Base-by-base conservation (phyloP, 2,329 filamentous ascomycete species). In the Trichoderma sp. region DNA sequence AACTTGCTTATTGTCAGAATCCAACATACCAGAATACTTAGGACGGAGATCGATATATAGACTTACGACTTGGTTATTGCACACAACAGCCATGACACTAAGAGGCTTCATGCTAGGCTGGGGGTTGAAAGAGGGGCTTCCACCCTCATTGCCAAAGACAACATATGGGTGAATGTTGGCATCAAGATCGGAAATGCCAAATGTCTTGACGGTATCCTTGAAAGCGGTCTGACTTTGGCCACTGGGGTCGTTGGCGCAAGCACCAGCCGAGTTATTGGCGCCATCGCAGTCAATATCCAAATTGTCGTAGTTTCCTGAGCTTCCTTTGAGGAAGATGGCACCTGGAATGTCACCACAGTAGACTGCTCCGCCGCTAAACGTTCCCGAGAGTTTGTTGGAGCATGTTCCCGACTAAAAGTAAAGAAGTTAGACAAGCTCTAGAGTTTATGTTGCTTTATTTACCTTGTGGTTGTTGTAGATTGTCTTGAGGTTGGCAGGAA, bases 331-430 rank as follows among this genome's bases (percentile, higher is more conserved):
- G 63, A 70, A 72, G 55, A 71, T 68, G 2, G 63, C 85, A 4
- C 71, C 72, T 0, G 76, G 76, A 46, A 86, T 80, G 16, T 79
- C 72, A 70, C 79, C 21, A 72, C 71, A 72, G 70, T 72, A 71
- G 18, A 60, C 59, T 26, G 70, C 63, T 24, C 73, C 68, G 30
- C 70, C 68, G 11, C 32, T 54, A 34, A 71, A 71, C 4, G 66
- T 56, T 16, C 39, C 60, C 8, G 71, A 72, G 11, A 72, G 54
- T 28, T 75, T 72, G 69, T 72, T 76, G 68, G 66, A 69, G 28
- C 74, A 72, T 30, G 73, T 72, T 39, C 76, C 76, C 3, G 79
- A 76, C 76, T 83, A 34, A 26, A 30, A 30, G 4, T n/a, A 34
- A 32, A 39, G 10, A 1, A n/a, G 34, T 70, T 43, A 59, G 58